Evolutionary conservation across 1,139 yeast genomes (phyloP).

Genomic region (Magnusiomyces ingens): DNA sequence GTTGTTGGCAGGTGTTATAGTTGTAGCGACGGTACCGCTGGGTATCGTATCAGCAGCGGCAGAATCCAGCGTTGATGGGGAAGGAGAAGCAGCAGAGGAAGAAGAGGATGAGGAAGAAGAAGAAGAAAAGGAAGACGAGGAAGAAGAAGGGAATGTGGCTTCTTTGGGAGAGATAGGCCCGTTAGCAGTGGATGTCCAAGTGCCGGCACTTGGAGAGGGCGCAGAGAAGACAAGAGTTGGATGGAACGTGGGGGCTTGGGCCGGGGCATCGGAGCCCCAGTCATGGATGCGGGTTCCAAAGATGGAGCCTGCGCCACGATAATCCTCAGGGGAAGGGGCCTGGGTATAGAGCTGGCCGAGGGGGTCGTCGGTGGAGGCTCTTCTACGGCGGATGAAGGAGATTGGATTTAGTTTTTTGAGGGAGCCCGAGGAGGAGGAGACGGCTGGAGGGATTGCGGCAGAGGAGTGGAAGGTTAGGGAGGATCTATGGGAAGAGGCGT

Average conservation of each 20-base stretch:
- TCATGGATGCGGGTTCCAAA: conserved; percentile 32
- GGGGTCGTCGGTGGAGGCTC: conserved; percentile 8
- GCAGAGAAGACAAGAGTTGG: conserved; percentile 12
- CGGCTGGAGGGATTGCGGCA: conserved; percentile 6
- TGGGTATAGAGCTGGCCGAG: conserved; percentile 1
- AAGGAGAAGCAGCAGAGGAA: too few species aligned
- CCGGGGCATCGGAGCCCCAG: conserved; percentile 24
- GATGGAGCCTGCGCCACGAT: conserved; percentile 29
- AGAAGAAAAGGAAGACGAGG: too few species aligned
- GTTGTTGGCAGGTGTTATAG: too few species aligned
- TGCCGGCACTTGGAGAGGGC: neutral
- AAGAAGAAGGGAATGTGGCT: too few species aligned
- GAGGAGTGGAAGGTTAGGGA: conserved; percentile 2
- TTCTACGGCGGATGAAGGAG: conserved; percentile 17
- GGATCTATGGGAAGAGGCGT: conserved; percentile 1
- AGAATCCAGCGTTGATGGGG: too few species aligned
- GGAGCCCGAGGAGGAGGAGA: conserved; percentile 15
- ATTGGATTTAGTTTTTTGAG: conserved; percentile 27
- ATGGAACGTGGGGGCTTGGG: conserved; percentile 11
- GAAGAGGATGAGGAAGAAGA: too few species aligned
- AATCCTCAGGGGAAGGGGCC: conserved; percentile 16
- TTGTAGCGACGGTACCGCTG: too few species aligned
- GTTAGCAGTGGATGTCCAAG: neutral
- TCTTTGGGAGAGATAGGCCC: too few species aligned
- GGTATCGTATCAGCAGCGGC: too few species aligned